Percentiles rank a stretch among this genome's conserved stretches.
Evolutionary conservation across 2,329 filamentous ascomycete species (phyloP).

Genomic region (Hymenoscyphus fraxineus): DNA sequence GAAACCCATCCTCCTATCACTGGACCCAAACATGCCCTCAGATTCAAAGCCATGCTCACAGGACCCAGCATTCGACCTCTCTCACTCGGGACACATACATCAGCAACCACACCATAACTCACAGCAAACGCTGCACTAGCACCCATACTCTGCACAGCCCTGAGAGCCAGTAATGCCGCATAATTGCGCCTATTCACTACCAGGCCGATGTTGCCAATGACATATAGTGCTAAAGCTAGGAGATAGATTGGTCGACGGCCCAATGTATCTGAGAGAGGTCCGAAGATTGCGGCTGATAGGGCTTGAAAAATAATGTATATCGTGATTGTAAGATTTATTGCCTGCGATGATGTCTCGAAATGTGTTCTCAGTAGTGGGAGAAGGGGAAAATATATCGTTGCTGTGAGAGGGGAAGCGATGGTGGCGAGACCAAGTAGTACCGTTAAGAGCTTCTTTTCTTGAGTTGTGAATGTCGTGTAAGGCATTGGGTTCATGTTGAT

Average conservation of each 20-base stretch:
- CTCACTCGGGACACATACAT: constrained; percentile 63
- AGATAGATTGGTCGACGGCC: constrained; percentile 53
- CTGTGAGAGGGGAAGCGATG: constrained; percentile 16
- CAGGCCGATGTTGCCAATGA: constrained; percentile 51
- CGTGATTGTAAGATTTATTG: constrained; percentile 25
- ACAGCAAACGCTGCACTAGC: constrained; percentile 57
- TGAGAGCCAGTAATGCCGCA: constrained; percentile 47
- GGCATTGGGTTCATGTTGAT: neutral
- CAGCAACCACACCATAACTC: constrained; percentile 62
- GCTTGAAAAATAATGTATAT: constrained; percentile 44
- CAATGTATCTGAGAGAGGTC: constrained; percentile 48
- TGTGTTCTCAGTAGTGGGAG: constrained; percentile 14
- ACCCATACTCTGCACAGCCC: constrained; percentile 56
- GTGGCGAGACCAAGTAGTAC: constrained; percentile 7
- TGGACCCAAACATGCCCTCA: constrained; percentile 28
- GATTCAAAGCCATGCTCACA: constrained; percentile 12
- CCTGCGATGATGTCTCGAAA: constrained; percentile 4
- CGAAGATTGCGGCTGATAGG: constrained; percentile 53
- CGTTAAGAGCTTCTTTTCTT: neutral
- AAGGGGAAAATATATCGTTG: constrained; percentile 22
- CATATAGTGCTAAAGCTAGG: constrained; percentile 48
- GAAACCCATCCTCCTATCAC: constrained; percentile 25
- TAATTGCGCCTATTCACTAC: constrained; percentile 41
- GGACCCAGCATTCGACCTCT: constrained; percentile 51
- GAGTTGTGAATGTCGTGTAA: neutral